Evolutionary conservation across 2,329 filamentous ascomycete genomes (phyloP).

Genomic region (Pyricularia grisea): DNA sequence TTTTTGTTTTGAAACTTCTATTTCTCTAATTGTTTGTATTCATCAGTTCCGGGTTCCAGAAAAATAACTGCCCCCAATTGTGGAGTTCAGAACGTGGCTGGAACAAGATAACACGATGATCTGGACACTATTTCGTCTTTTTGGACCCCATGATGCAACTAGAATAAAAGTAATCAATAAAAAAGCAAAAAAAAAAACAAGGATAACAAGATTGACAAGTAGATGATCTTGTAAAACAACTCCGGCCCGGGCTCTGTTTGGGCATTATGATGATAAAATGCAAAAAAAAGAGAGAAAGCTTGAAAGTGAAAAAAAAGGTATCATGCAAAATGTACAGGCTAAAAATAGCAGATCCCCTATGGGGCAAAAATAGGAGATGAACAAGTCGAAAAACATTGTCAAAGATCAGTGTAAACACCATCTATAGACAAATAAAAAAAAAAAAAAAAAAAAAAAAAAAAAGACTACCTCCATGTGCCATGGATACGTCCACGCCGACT

Average conservation of each 20-base stretch:
- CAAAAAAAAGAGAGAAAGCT: too few species aligned
- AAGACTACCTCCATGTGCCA: constrained; percentile 42
- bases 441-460: too few species aligned
- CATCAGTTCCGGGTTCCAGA: too few species aligned
- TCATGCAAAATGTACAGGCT: not conserved
- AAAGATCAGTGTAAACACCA: not conserved
- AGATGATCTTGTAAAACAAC: not conserved
- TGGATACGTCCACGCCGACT: constrained; percentile 38
- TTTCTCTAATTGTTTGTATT: too few species aligned
- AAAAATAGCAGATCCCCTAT: not conserved
- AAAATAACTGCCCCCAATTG: too few species aligned
- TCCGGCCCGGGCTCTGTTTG: not conserved
- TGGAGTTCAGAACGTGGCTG: too few species aligned
- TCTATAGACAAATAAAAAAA: not conserved
- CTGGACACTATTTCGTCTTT: too few species aligned
- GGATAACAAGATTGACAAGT: not conserved
- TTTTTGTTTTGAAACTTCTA: too few species aligned
- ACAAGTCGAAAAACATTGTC: not conserved
- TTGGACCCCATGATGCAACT: not conserved
- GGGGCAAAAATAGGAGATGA: not conserved
- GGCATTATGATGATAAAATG: not conserved
- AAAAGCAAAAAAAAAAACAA: not conserved
- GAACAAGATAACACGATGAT: too few species aligned
- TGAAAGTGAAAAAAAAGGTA: not conserved
- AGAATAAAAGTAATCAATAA: not conserved